Conservation (phyloP, 2,329 filamentous ascomycete species). For the Aspergillus brunneoviolaceus region DNA sequence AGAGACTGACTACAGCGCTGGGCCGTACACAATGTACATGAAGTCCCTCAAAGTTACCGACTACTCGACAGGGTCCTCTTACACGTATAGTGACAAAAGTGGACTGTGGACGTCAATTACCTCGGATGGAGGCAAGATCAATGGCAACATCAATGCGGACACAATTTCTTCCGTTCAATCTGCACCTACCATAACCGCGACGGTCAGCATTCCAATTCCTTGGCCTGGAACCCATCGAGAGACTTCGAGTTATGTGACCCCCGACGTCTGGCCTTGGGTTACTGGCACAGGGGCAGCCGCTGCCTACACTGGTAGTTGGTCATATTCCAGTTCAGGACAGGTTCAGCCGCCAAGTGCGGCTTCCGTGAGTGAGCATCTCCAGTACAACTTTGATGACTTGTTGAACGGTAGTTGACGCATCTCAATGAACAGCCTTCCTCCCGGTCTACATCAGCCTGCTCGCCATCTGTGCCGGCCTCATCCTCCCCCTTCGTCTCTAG, state of each 20-base stretch:
- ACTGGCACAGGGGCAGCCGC: constrained; percentile 48
- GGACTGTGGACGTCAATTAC: constrained; percentile 81
- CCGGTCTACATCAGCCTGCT: constrained; percentile 55
- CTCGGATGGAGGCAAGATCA: constrained; percentile 75
- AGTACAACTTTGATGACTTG: constrained; percentile 9
- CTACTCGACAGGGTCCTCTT: constrained; percentile 87
- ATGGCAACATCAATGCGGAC: constrained; percentile 56
- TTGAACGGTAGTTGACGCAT: background rate
- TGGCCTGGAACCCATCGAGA: constrained; percentile 54
- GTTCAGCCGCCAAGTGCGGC: constrained; percentile 71
- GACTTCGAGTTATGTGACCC: constrained; percentile 52
- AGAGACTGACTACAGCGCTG: constrained; percentile 75
- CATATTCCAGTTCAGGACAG: constrained; percentile 75
- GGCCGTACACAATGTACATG: constrained; percentile 84
- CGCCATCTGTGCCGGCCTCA: constrained; percentile 45
- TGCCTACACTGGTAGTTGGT: constrained; percentile 74
- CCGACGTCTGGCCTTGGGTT: constrained; percentile 69
- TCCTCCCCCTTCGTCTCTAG: constrained; percentile 51
- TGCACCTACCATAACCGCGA: constrained; percentile 63
- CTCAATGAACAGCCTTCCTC: constrained; percentile 34
- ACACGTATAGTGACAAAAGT: constrained; percentile 74
- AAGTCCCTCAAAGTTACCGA: constrained; percentile 75
- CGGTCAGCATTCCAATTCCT: constrained; percentile 65
- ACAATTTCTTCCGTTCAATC: constrained; percentile 43
- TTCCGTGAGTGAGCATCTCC: constrained; percentile 61